Base-by-base conservation (phyloP, 805 yeast species). In the Candida sonorensis region DNA sequence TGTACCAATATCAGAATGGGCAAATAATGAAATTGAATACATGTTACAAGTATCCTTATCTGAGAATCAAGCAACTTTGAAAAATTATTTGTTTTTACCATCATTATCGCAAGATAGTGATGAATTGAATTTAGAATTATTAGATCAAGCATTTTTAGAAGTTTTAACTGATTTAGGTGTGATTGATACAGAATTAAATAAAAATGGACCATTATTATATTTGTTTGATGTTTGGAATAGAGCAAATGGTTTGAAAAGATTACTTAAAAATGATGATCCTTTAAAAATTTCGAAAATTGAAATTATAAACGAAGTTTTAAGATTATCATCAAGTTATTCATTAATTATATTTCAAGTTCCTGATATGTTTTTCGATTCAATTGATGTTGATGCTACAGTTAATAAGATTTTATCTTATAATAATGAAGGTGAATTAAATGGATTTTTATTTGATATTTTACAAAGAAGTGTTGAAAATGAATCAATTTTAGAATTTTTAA, bases 311-410 rank as follows among this genome's bases (percentile, higher is more conserved):
- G 75, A 75, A 36, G 57, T 72, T 16, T 65, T 71, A 28, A 53
- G 70, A 26, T 59, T 71, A 26, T 50, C 72, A 11, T 59, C 76
- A 10, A 75, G 81, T 17, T 83, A 77, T 54, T 86, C 84, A 0
- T 60, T 78, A 18, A 77, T 82, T 15, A 56, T 78, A 15, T 77
- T 82, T 48, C 85, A 78, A 53, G 70, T 77, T 3, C 79, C 82
- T 8, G 88, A 79, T 34, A 71, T 73, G 71, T 69, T 72, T 35
- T 36, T 62, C 24, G 61, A 66, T 40, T 58, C 59, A 38, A 62
- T 66, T 15, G 30, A 45, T 29, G 40, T 68, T 13, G 51, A 55
- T 21, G 41, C 46, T 1, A 38, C 51, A 7, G 37, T 62, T 5
- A 46, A 43, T 11, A 41, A 40, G 5, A 46, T 62, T 16, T 39